These are phyloP conservation scores for Phialophora macrospora DNA, from an alignment of 2,329 filamentous ascomycete genomes.

Conservation along the genomic window DNA sequence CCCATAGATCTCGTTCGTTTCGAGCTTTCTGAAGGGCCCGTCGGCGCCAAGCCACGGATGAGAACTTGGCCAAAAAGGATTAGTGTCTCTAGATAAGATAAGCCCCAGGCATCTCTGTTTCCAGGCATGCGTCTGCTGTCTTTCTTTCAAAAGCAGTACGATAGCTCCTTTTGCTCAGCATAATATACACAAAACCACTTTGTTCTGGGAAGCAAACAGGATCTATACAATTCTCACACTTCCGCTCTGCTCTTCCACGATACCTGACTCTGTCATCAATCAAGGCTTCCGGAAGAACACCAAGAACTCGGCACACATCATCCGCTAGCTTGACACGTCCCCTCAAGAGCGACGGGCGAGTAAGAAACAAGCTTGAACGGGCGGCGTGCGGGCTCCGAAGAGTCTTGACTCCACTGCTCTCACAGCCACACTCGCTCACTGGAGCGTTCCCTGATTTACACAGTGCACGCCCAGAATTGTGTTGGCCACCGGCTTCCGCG, in stretches of 20 bases:
- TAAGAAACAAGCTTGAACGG: not conserved
- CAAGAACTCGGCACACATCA: constrained; percentile 24
- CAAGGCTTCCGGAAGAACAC: constrained; percentile 1
- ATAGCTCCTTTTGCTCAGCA: not conserved
- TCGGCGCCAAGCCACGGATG: constrained; percentile 5
- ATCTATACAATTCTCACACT: not conserved
- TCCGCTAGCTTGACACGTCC: constrained; percentile 20
- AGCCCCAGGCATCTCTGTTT: constrained; percentile 1
- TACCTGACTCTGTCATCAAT: not conserved
- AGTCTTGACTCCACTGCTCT: constrained; percentile 1
- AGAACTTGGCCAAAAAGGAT: not conserved
- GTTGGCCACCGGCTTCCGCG: constrained; percentile 13
- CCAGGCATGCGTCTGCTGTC: not conserved
- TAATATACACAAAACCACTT: not conserved
- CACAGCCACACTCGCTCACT: constrained; percentile 1
- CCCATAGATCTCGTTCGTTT: not conserved
- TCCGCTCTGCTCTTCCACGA: not conserved
- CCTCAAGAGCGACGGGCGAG: not conserved
- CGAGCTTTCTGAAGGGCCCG: not conserved
- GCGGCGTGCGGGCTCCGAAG: not conserved
- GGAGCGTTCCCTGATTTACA: constrained; percentile 8
- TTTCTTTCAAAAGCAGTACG: not conserved
- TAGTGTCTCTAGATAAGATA: not conserved
- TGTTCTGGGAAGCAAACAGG: not conserved
- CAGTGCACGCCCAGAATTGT: constrained; percentile 7